Evolutionary conservation across 306 rosid species (phyloP).

Genomic region (Castanea crenata): DNA sequence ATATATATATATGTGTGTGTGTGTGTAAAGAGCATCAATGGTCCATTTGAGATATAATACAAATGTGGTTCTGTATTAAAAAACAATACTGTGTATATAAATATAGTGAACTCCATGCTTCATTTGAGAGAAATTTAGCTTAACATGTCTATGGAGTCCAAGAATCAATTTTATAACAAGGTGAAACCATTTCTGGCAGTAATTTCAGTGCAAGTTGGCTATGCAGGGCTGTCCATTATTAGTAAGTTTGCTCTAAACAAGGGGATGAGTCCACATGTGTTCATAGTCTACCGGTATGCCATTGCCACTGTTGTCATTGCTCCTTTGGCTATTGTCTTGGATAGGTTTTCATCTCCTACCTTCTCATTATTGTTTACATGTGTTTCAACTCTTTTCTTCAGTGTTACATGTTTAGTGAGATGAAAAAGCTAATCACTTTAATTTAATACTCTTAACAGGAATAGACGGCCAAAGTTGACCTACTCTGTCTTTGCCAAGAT

Average conservation of each 20-base stretch:
- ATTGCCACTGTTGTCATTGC: slow-evolving; percentile 38
- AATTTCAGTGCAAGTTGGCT: slow-evolving; percentile 43
- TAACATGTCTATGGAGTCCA: slow-evolving; percentile 14
- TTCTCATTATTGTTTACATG: neutral
- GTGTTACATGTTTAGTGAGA: neutral
- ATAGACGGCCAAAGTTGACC: slow-evolving; percentile 52
- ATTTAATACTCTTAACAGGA: slow-evolving; percentile 28
- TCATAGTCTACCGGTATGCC: slow-evolving; percentile 41
- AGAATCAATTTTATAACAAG: neutral
- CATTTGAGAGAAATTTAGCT: neutral
- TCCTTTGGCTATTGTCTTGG: slow-evolving; percentile 50
- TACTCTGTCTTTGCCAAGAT: slow-evolving; percentile 32
- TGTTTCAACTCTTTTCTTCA: neutral
- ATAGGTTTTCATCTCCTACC: slow-evolving; percentile 29
- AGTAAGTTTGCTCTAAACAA: slow-evolving; percentile 37
- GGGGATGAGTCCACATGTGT: slow-evolving; percentile 50
- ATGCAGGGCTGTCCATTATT: slow-evolving; percentile 43
- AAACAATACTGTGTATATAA: too few species aligned
- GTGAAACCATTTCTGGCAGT: slow-evolving; percentile 39
- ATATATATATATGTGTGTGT: too few species aligned
- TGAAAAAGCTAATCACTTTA: neutral
- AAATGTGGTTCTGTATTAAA: too few species aligned
- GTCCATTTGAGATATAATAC: too few species aligned
- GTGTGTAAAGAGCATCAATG: too few species aligned
- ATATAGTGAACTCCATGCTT: too few species aligned